Evolutionary conservation across 805 yeast species (phyloP), one percentile per base, ranked within the genome.

Genomic region (Kuraishia molischiana): DNA sequence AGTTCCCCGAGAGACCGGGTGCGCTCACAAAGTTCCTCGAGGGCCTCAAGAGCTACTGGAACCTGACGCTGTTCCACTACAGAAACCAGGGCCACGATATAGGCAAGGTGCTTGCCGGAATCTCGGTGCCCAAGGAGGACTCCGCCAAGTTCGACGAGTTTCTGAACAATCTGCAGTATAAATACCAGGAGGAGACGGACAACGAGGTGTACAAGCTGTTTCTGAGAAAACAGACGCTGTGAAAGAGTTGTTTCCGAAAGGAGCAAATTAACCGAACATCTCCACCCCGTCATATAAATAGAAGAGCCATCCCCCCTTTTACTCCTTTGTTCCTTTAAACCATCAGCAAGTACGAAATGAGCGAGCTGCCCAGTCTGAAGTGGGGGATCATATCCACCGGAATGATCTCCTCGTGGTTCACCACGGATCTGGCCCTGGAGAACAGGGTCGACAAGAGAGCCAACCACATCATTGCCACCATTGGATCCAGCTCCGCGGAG

Each of bases 1-100:
- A 87, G 59, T 94, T 92, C 67, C 99, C 99, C 11, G 99, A 92
- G 54, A 79, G 92, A 52, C 97, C 98, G 2, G 95, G 96, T 35
- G 97, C 98, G 1, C 68, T 92, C 51, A 74, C 81, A 21, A 81
- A 74, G 41, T 92, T 92, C 63, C 69, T 92, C 51, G 72, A 70
- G 20, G 69, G 79, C 14, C 61, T 92, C 54, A 75, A 80, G 51
- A 69, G 71, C 19, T 77, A 78, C 36, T 92, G 97, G 97, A 92
- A 92, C 55, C 76, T 92, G 44, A 83, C 97, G 1, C 62, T 92
- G 50, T 92, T 92, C 79, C 96, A 92, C 59, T 92, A 92, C 62
- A 78, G 99, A 68, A 87, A 92, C 63, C 95, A 87, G 49, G 99
- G 99, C 29, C 79, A 90, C 37, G 99, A 92, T 54, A 72, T 92